Percentiles rank a stretch among this genome's conserved stretches.
Evolutionary conservation across 331 rosid genomes (phyloP).

Genomic region (Quercus phellos): DNA sequence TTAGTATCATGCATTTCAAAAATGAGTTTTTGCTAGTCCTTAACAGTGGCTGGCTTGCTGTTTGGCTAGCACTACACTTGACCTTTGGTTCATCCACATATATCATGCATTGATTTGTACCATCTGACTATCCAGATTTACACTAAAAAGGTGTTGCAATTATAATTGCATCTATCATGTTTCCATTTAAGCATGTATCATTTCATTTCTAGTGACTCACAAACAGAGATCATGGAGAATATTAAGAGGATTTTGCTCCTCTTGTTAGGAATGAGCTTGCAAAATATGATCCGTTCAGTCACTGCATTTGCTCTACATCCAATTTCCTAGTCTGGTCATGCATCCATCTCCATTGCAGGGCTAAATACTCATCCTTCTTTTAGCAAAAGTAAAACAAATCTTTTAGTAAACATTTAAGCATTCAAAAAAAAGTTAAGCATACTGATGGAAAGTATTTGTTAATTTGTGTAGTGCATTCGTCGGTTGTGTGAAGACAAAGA

Average conservation of each 20-base stretch:
- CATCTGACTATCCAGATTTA: not conserved
- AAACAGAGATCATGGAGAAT: not conserved
- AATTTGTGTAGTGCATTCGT: conserved; percentile 45
- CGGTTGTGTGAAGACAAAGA: conserved; percentile 43
- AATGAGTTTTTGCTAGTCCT: not conserved
- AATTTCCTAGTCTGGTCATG: not conserved
- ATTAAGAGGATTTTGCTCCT: not conserved
- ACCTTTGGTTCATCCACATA: not conserved
- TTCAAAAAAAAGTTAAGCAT: not conserved
- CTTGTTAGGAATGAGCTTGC: not conserved
- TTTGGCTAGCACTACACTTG: no score
- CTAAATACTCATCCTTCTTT: not conserved
- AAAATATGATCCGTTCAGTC: not conserved
- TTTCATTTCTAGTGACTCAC: not conserved
- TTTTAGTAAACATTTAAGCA: not conserved
- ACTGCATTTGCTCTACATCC: not conserved
- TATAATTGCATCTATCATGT: not conserved
- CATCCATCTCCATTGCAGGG: not conserved
- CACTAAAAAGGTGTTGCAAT: not conserved
- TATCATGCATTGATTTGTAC: not conserved
- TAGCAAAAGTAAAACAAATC: not conserved
- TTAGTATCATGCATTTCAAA: not conserved
- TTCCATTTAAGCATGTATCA: not conserved
- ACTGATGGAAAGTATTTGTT: conserved; percentile 7
- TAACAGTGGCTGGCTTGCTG: not conserved